These are phyloP conservation scores for Rubia yunnanensis DNA, from an alignment of 257 asterid species.

Conservation along the genomic window DNA sequence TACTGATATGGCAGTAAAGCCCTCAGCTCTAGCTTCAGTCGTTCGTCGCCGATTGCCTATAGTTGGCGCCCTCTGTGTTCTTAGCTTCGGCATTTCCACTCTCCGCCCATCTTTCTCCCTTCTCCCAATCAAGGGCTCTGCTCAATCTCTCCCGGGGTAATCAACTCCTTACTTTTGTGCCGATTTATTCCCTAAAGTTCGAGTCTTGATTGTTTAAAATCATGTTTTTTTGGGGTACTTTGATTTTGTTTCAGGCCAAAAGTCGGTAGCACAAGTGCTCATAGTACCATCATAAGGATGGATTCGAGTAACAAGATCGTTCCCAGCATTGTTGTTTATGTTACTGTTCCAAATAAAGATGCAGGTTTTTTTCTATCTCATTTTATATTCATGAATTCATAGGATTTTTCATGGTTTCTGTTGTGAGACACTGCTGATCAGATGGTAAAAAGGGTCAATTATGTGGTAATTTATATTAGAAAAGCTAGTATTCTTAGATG, in stretches of 20 bases:
- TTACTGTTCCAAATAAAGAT: constrained; percentile 87
- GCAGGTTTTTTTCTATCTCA: constrained; percentile 37
- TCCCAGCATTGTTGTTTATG: constrained; percentile 92
- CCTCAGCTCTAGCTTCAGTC: constrained; percentile 52
- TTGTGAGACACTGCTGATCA: neutral
- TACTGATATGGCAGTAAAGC: constrained; percentile 58
- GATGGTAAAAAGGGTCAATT: neutral
- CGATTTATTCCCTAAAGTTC: constrained; percentile 1
- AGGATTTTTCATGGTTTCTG: neutral
- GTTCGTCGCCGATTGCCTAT: constrained; percentile 61
- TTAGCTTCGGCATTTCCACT: constrained; percentile 72
- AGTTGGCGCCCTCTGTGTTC: constrained; percentile 76
- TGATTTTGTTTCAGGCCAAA: constrained; percentile 30
- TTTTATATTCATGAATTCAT: too few species aligned
- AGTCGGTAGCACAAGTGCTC: constrained; percentile 30
- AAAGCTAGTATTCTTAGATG: too few species aligned
- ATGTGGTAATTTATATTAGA: neutral
- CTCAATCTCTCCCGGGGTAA: constrained; percentile 59
- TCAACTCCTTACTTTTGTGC: constrained; percentile 5
- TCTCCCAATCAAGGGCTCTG: constrained; percentile 30
- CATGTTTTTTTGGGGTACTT: constrained; percentile 6
- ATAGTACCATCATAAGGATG: constrained; percentile 41
- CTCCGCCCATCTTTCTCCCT: constrained; percentile 30
- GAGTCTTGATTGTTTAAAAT: neutral
- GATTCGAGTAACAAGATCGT: constrained; percentile 56